Evolutionary conservation across 106 monocot genomes (phyloP).

Genomic region (Allium sativum): DNA sequence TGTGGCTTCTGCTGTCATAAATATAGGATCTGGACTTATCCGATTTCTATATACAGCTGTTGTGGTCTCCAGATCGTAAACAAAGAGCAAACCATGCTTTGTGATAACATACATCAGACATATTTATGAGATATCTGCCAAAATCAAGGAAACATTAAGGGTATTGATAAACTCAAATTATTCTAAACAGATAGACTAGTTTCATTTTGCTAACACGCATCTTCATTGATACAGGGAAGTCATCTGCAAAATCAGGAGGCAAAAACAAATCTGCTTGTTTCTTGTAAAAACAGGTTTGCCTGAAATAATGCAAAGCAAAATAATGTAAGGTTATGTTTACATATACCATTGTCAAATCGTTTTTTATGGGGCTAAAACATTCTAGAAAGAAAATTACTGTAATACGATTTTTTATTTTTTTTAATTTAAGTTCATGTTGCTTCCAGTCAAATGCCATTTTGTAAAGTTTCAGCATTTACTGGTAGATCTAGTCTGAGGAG

Average conservation of each 20-base stretch:
- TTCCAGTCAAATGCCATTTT: too few species aligned
- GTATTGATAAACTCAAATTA: neutral
- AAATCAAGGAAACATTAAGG: conserved; percentile 2
- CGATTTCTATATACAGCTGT: conserved; percentile 95
- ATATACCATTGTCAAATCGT: neutral
- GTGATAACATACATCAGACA: conserved; percentile 89
- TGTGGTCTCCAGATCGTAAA: conserved; percentile 94
- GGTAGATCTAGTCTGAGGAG: too few species aligned
- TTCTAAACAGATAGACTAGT: neutral
- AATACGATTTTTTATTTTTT: too few species aligned
- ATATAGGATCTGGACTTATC: conserved; percentile 98
- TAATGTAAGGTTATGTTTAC: too few species aligned
- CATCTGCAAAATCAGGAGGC: conserved; percentile 99
- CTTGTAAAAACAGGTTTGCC: conserved; percentile 94
- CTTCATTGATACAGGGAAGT: conserved; percentile 99
- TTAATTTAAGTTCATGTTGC: too few species aligned
- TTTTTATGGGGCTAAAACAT: too few species aligned
- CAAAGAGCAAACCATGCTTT: conserved; percentile 93
- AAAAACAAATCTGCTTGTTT: conserved; percentile 99
- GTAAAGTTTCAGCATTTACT: too few species aligned
- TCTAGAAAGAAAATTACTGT: too few species aligned
- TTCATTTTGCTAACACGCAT: conserved; percentile 16
- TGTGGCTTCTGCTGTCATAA: conserved; percentile 86
- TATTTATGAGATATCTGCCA: conserved; percentile 91
- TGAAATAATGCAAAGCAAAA: conserved; percentile 5